Evolutionary conservation across 441 rosid genomes (phyloP).

Genomic region (Pelargonium myrrhifolium): DNA sequence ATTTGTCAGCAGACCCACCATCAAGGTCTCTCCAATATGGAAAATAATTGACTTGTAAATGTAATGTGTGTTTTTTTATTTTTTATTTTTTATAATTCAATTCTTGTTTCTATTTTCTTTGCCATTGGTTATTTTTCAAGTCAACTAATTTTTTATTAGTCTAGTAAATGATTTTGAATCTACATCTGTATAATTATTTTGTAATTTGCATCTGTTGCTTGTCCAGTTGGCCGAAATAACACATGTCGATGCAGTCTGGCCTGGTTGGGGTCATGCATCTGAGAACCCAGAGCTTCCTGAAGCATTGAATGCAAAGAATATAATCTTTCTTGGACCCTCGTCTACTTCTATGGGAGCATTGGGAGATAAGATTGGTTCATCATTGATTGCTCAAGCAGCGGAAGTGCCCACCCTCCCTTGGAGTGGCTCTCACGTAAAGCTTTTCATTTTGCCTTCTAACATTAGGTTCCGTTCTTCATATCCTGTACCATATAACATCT

Average conservation of each 20-base stretch:
- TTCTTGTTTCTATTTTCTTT: conserved; percentile 6
- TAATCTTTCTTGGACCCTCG: conserved; percentile 94
- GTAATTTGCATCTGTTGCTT: conserved; percentile 20
- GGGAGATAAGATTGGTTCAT: conserved; percentile 98
- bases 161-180: not conserved
- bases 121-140: conserved; percentile 1
- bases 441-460: conserved; percentile 15
- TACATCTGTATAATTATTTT: not conserved
- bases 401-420: conserved; percentile 98
- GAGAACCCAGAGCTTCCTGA: conserved; percentile 98
- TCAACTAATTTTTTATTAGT: conserved; percentile 10
- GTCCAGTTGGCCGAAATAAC: conserved; percentile 96
- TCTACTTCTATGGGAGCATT: conserved; percentile 87
- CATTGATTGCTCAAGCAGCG: conserved; percentile 99
- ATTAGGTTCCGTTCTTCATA: conserved; percentile 3
- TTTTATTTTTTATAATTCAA: too few relatives aligned
- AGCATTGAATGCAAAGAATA: conserved; percentile 72
- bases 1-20: not conserved
- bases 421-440: conserved; percentile 94
- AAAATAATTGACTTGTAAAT: conserved; percentile 8
- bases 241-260: conserved; percentile 99
- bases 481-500: conserved; percentile 18
- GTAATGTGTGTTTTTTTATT: conserved; percentile 2
- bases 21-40: not conserved
- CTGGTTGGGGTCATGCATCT: conserved; percentile 99